Percentiles rank a stretch among this genome's conserved stretches.
These are phyloP conservation scores for Triangularia setosa DNA, from an alignment of 2,329 filamentous ascomycete genomes.

Conservation along the genomic window DNA sequence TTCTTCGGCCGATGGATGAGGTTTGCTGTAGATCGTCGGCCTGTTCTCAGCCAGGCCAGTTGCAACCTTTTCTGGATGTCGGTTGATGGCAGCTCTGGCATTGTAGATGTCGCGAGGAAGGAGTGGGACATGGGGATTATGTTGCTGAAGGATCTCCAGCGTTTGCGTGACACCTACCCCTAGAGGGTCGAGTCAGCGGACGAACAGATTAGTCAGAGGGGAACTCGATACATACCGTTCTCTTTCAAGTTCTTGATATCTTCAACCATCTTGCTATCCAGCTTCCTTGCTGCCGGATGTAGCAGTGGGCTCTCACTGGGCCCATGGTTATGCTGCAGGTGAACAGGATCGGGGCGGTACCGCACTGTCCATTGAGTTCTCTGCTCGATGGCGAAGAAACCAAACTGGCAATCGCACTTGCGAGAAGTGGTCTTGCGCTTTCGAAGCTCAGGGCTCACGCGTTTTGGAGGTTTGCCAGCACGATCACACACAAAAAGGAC, in stretches of 20 bases:
- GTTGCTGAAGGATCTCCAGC: slow-evolving; percentile 60
- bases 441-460: slow-evolving; percentile 60
- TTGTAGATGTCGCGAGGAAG: slow-evolving; percentile 65
- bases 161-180: slow-evolving; percentile 63
- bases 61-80: slow-evolving; percentile 60
- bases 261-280: slow-evolving; percentile 65
- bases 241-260: slow-evolving; percentile 64
- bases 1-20: slow-evolving; percentile 59
- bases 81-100: slow-evolving; percentile 61
- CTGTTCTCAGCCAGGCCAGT: slow-evolving; percentile 57
- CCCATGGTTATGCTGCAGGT: slow-evolving; percentile 61
- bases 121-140: slow-evolving; percentile 60
- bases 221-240: slow-evolving; percentile 45
- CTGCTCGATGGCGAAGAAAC: slow-evolving; percentile 67
- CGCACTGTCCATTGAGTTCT: slow-evolving; percentile 64
- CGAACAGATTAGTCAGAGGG: slow-evolving; percentile 9
- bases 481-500: slow-evolving; percentile 65
- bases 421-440: slow-evolving; percentile 65
- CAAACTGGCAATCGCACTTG: slow-evolving; percentile 65
- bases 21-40: slow-evolving; percentile 64
- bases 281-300: slow-evolving; percentile 61
- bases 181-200: slow-evolving; percentile 28
- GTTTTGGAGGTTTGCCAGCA: slow-evolving; percentile 58
- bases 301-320: slow-evolving; percentile 64
- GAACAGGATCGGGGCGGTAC: slow-evolving; percentile 56